These are phyloP conservation scores for Pythium dissotocum DNA, from an alignment of 352 stramenopile genomes.

Conservation along the genomic window DNA sequence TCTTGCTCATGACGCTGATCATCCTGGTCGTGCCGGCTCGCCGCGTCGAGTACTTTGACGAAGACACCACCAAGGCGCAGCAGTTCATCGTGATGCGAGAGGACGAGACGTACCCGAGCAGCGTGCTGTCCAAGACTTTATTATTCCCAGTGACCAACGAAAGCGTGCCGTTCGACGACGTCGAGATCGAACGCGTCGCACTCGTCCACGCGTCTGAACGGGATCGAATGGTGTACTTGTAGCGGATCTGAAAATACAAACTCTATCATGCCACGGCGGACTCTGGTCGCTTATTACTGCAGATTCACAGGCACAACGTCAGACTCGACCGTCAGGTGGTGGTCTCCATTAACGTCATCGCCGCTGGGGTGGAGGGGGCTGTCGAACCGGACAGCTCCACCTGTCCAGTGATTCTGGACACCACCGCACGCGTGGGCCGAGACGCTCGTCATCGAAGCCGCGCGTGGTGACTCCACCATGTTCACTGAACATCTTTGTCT, in stretches of 20 bases:
- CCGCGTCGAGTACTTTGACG: conserved; percentile 9
- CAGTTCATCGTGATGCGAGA: conserved; percentile 12
- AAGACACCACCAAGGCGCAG: conserved; percentile 4
- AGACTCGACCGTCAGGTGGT: no score
- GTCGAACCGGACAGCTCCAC: no score
- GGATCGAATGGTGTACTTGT: neutral
- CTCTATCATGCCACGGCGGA: no score
- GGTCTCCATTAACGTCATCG: no score
- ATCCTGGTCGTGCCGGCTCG: conserved; percentile 4
- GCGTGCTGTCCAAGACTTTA: neutral
- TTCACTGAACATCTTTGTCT: no score
- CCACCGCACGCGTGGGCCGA: no score
- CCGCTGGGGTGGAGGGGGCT: no score
- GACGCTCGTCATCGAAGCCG: no score
- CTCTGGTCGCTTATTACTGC: neutral
- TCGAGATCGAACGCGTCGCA: conserved; percentile 11
- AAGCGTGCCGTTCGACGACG: neutral
- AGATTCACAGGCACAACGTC: neutral
- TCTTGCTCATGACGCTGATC: conserved; percentile 9
- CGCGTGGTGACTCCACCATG: no score
- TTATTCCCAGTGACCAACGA: neutral
- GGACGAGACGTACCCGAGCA: neutral
- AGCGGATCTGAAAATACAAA: neutral
- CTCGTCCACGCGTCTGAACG: conserved; percentile 10
- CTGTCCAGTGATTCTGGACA: no score